A percentile compares a stretch with the other conserved stretches of the same genome.
phyloP scores from a whole-genome alignment of 176 grass and related monocot genomes.

The Otatea glauca region DNA sequence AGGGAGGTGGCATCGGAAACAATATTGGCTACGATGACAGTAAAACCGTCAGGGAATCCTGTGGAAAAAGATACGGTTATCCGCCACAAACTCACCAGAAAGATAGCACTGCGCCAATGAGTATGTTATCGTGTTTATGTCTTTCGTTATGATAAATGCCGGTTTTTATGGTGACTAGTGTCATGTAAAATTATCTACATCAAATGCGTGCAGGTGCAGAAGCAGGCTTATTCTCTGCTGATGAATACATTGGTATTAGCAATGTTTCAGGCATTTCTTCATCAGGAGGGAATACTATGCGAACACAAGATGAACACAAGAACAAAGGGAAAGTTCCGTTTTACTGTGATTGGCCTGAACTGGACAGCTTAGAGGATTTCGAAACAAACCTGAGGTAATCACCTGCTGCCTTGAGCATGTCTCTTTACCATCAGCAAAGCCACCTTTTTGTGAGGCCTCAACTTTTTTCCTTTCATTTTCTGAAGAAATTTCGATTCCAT shows the following conservation, averaged over 20 bases:
- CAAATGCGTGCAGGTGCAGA: conserved; percentile 13
- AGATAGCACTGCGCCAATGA: neutral
- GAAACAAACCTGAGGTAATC: conserved; percentile 42
- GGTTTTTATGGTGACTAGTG: neutral
- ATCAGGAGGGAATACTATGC: neutral
- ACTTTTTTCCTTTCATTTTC: conserved; percentile 24
- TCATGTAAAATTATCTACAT: neutral
- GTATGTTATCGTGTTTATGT: conserved; percentile 1
- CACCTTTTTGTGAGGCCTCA: neutral
- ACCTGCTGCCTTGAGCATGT: neutral
- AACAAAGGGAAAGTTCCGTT: conserved; percentile 37
- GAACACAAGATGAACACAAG: conserved; percentile 15
- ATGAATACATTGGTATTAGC: neutral
- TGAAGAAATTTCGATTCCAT: conserved; percentile 47
- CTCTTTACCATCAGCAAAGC: neutral
- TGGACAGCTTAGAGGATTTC: conserved; percentile 50
- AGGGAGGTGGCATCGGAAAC: neutral
- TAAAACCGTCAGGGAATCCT: neutral
- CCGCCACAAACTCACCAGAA: neutral
- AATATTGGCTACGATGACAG: neutral
- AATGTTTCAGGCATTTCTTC: neutral
- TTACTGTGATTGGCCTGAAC: conserved; percentile 51
- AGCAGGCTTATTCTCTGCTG: neutral
- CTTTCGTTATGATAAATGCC: neutral
- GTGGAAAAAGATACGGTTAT: neutral